Conservation (phyloP, 805 yeast genomes). For the Pichia cabralensis region DNA sequence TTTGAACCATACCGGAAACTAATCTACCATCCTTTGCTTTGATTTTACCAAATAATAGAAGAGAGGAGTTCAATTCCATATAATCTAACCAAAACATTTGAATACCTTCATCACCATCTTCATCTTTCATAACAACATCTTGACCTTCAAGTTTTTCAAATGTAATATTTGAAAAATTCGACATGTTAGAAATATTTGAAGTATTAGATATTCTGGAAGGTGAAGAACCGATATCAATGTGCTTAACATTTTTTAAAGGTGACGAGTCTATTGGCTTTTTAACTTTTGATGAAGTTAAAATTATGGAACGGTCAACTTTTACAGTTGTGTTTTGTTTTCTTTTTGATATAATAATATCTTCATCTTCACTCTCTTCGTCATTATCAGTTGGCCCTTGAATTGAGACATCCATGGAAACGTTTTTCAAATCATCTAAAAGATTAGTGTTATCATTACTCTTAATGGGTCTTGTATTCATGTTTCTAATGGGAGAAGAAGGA, state of each 20-base stretch:
- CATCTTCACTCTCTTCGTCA: conserved; percentile 31
- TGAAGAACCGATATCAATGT: conserved; percentile 15
- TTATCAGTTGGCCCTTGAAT: too few species aligned
- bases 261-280: conserved; percentile 17
- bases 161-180: conserved; percentile 16
- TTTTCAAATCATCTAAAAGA: conserved; percentile 7
- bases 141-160: conserved; percentile 27
- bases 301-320: conserved; percentile 32
- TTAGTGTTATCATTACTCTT: too few species aligned
- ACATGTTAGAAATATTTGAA: conserved; percentile 17
- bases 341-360: conserved; percentile 50
- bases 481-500: conserved; percentile 25
- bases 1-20: conserved; percentile 69
- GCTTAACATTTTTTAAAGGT: conserved; percentile 12
- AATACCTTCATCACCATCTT: conserved; percentile 31
- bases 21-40: conserved; percentile 45
- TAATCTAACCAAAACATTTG: conserved; percentile 88
- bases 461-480: not conserved
- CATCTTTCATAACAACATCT: conserved; percentile 23
- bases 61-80: conserved; percentile 59
- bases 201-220: conserved; percentile 11
- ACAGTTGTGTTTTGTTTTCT: conserved; percentile 40
- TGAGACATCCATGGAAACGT: not conserved
- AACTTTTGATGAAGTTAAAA: conserved; percentile 27
- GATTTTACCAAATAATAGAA: conserved; percentile 76